Base-by-base conservation (phyloP, 2,329 filamentous ascomycete species). In the Arthrobotrys pseudoclavata region DNA sequence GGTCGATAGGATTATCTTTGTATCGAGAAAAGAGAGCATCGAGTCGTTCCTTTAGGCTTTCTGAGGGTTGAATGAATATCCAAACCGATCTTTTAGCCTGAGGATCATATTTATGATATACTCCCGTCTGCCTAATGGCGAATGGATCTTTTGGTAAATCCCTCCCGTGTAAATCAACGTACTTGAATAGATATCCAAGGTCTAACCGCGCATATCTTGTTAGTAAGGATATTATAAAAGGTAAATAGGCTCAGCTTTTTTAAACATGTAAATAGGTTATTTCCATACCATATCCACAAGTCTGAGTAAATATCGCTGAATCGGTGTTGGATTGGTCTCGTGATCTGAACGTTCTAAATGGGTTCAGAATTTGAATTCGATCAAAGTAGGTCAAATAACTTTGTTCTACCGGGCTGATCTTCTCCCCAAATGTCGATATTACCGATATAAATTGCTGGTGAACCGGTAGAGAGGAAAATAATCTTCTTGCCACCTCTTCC, bases 301-400 rank as follows among this genome's bases (percentile, higher is more conserved):
- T 66, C 29, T 76, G 66, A 4, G 72, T 31, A 24, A 70, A 76
- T 50, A 76, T 66, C 4, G 57, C 61, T 0, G 72, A 76, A 24
- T 70, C 66, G 0, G 40, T 24, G n/a, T 47, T 61, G n/a, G n/a
- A n/a, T n/a, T n/a, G n/a, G n/a, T n/a, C n/a, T n/a, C n/a, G 29
- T 7, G 29, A 31, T 18, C 47, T 52, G 15, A 76, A 60, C 0
- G 71, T 70, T 22, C 72, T 52, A 47, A 76, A 76, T 1, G 72
- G 72, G 42, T 76, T 67, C n/a, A 76, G 34, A 3, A 70, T 66
- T 67, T 70, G 66, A 4, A 76, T 76, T 20, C 72, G 57, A 31
- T 76, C 72, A 34, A 76, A 76, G 29, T 76, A 76, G 3, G 72
- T 70, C 15, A 76, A 52, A n/a, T 76, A 76, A 20, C 64, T 70